Percentiles rank a stretch among this genome's conserved stretches.
phyloP scores from a whole-genome alignment of 441 rosid species.

The Croton laevigatus region DNA sequence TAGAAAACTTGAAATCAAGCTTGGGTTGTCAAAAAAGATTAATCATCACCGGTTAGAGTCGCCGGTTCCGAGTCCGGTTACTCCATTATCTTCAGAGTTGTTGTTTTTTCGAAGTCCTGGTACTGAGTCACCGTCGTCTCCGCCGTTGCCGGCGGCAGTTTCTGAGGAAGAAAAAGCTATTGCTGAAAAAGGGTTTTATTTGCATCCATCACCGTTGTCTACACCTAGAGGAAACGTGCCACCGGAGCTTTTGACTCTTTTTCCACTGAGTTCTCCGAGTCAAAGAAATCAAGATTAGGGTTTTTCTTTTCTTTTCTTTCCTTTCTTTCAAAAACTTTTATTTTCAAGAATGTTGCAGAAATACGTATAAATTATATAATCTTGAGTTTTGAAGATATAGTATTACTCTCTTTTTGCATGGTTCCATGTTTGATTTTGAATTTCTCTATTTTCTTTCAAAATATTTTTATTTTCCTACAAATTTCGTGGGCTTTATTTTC shows the following conservation, averaged over 20 bases:
- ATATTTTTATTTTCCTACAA: too few relatives aligned
- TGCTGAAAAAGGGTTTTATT: conserved; percentile 42
- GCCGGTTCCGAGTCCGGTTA: conserved; percentile 36
- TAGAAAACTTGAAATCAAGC: conserved; percentile 47
- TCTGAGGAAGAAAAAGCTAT: conserved; percentile 41
- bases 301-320: background rate
- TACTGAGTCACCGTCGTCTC: conserved; percentile 32
- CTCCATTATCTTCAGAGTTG: conserved; percentile 34
- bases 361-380: background rate
- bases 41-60: conserved; percentile 16
- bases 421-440: background rate
- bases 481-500: too few relatives aligned
- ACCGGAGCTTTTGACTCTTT: conserved; percentile 49
- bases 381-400: background rate
- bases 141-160: conserved; percentile 29
- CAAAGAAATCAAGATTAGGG: conserved; percentile 1
- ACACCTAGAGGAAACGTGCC: conserved; percentile 40
- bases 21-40: conserved; percentile 24
- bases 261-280: conserved; percentile 44
- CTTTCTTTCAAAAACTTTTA: background rate
- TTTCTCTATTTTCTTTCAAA: too few relatives aligned
- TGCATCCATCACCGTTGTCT: conserved; percentile 44
- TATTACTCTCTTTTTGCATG: too few relatives aligned
- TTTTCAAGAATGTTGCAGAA: background rate
- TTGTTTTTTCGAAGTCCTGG: conserved; percentile 27